These are phyloP conservation scores for Ogataea naganishii DNA, from an alignment of 805 yeast genomes.

Conservation along the genomic window DNA sequence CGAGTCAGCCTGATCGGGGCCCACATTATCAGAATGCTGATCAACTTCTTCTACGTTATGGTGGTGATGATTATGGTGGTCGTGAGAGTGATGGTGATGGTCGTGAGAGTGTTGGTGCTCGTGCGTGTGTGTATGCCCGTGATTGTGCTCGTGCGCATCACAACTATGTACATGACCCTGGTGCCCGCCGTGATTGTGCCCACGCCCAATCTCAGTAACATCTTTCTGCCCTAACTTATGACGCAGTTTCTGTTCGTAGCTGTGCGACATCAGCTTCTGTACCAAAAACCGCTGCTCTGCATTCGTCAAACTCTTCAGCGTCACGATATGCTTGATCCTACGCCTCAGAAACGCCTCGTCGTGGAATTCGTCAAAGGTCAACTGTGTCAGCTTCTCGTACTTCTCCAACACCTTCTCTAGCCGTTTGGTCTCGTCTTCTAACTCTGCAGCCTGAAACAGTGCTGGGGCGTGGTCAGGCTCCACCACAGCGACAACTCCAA, in stretches of 20 bases:
- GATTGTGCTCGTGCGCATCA: no score
- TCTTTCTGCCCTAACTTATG: conserved; percentile 14
- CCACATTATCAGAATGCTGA: conserved; percentile 8
- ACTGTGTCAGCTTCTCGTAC: conserved; percentile 20
- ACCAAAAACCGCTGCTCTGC: conserved; percentile 40
- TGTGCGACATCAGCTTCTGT: conserved; percentile 62
- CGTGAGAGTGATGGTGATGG: no score
- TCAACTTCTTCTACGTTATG: conserved; percentile 16
- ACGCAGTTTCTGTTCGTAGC: conserved; percentile 40
- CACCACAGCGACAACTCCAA: conserved; percentile 30
- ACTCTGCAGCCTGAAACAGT: conserved; percentile 25
- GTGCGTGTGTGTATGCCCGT: no score
- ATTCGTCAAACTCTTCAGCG: conserved; percentile 28
- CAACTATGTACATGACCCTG: conserved; percentile 13
- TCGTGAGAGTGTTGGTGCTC: no score
- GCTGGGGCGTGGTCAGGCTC: conserved; percentile 25
- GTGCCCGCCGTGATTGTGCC: conserved; percentile 7
- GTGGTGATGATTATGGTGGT: no score
- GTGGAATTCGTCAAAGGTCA: conserved; percentile 25
- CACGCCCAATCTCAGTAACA: conserved; percentile 8
- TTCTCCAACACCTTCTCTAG: conserved; percentile 6
- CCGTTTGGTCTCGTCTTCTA: conserved; percentile 7
- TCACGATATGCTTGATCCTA: conserved; percentile 40
- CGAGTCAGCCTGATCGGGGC: conserved; percentile 8
- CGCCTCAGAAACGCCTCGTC: conserved; percentile 31